These are phyloP conservation scores for Physaria fendleri DNA, from an alignment of 345 rosid genomes.

Conservation along the genomic window DNA sequence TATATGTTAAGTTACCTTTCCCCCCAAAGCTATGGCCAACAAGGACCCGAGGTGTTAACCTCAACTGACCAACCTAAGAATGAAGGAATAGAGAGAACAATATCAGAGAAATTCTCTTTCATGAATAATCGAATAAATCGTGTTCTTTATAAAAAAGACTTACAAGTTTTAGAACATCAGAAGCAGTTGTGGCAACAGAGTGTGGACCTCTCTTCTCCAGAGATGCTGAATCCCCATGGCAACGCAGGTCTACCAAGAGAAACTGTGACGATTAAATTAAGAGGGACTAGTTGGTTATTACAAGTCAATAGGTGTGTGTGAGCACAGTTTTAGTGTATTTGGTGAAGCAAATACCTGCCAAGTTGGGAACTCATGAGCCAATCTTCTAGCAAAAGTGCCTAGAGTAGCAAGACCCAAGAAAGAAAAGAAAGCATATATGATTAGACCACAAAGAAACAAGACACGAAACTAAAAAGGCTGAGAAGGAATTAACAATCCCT, in stretches of 20 bases:
- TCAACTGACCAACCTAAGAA: constrained; percentile 65
- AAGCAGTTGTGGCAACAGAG: constrained; percentile 79
- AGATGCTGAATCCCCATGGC: constrained; percentile 93
- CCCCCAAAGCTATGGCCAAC: constrained; percentile 99
- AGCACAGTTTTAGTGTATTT: neutral
- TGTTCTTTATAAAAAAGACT: neutral
- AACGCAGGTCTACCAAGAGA: constrained; percentile 82
- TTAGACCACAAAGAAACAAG: neutral
- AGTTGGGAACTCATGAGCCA: constrained; percentile 76
- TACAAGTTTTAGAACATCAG: constrained; percentile 82
- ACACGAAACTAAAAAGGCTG: neutral
- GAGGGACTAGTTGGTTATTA: neutral
- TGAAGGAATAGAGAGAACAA: neutral
- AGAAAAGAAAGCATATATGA: neutral
- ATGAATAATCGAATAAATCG: neutral
- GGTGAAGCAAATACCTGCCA: constrained; percentile 62
- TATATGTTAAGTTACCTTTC: constrained; percentile 50
- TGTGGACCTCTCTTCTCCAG: constrained; percentile 65
- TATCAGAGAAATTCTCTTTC: neutral
- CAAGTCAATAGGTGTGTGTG: neutral
- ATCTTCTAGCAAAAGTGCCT: constrained; percentile 84
- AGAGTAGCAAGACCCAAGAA: constrained; percentile 2
- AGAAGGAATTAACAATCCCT: neutral
- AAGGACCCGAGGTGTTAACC: constrained; percentile 73
- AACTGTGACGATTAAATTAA: constrained; percentile 40